Evolutionary conservation across 768 basidiomycete species (phyloP), one percentile per base, ranked within the genome.

Genomic region (Asterophora lycoperdoides): DNA sequence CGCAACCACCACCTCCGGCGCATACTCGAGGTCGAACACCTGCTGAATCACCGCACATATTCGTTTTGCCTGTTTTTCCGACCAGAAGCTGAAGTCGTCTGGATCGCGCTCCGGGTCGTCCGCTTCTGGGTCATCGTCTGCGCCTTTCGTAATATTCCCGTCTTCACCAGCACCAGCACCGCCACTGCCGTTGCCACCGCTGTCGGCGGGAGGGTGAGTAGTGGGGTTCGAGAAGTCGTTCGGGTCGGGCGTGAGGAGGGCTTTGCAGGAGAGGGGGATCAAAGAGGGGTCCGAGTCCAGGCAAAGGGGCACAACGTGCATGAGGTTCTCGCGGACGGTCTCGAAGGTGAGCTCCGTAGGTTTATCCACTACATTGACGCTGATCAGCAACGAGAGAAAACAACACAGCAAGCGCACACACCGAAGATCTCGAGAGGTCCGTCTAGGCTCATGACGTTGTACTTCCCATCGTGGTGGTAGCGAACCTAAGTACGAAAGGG

Each of bases 1-100:
- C 2, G 92, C 95, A 40, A 98, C 75, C 41, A 99, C 77, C 32
- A 99, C 93, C 60, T 95, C 91, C 18, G 84, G 80, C 8, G 84
- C 85, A 63, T 93, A 86, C 60, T 98, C 94, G 34, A 97, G 86
- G 19, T 77, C 81, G 66, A 96, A 97, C 26, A 86, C 79, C 63
- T 90, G 80, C 56, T 88, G 72, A 49, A 95, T 82, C 20, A 82
- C 84, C 15, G 72, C 68, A 44, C 86, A 86, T 56, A 99, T 97
- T 46, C 91, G 80, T 67, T 84, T 86, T 48, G 95, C 96, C 65
- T 99, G 95, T 36, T 74, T 72, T 58, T 88, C 85, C 1, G 86
- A 86, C 91, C 93, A 95, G 70, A 99, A 93, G 39, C 81, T 78
- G 66, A 99, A 98, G 68, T 98, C 94, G 60, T 98, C 94, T 1